Base-by-base conservation (phyloP, 2,329 filamentous ascomycete species). In the Aspergillus novoparasiticus region DNA sequence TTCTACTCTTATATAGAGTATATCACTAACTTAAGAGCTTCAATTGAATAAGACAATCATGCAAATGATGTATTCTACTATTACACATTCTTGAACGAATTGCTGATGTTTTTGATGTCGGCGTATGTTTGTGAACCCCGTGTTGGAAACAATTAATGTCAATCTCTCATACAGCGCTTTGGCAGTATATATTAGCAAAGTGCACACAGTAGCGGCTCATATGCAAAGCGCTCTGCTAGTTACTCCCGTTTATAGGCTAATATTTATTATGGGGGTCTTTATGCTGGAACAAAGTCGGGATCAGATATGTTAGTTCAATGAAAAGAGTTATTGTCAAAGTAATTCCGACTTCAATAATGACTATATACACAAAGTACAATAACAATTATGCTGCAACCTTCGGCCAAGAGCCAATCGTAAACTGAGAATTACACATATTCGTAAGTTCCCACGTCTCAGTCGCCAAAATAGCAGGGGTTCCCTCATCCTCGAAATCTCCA, bases 361-460 rank as follows among this genome's bases (percentile, higher is more conserved):
- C 21, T 8, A 23, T 46, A 6, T 46, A 23, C 43, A 46, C 6
- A 23, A 28, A 26, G 2, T 11, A 48, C 12, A 26, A 28, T 16
- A 16, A 3, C 11, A 28, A 16, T 26, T 59, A 60, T 9, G 28
- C 58, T 6, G n/a, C 39, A 23, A 45, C 60, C 34, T 63, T 64
- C 12, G 65, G 28, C 78, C 78, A 81, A 16, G 57, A 59, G 5
- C 85, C 85, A 64, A 87, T 73, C 0, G 83, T 87, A 66, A 85
- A 88, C 73, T 88, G 86, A 36, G 81, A 84, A 70, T 88, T 88
- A 60, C 84, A 86, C 86, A 88, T 89, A 68, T 88, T 88, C 6
- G 84, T 87, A 74, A 89, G 74, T 74, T 89, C 87, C 87, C 87
- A 89, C n/a, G 82, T 84, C 79, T 89, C 86, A 0, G 86, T 87